Conservation (phyloP, 768 basidiomycete species). For the Boletus barrowsii region DNA sequence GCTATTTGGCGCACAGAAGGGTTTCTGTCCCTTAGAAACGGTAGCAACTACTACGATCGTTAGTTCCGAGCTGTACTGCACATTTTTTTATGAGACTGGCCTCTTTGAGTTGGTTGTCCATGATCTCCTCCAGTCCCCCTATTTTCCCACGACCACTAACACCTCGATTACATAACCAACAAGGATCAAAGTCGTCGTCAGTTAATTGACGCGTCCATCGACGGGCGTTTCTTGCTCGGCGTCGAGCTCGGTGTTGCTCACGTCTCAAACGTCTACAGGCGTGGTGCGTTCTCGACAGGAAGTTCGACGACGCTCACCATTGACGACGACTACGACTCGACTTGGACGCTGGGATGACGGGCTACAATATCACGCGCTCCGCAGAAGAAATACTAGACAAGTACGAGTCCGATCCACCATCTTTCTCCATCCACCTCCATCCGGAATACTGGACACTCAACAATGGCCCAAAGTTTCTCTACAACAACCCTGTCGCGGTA, state of each 20-base stretch:
- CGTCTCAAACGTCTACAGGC: not conserved
- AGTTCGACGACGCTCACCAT: not conserved
- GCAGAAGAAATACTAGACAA: constrained; percentile 56
- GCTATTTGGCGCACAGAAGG: constrained; percentile 87
- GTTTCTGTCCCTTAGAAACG: constrained; percentile 83
- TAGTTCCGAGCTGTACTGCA: constrained; percentile 3
- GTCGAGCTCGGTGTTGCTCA: not conserved
- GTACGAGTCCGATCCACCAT: constrained; percentile 57
- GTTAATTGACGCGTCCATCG: constrained; percentile 22
- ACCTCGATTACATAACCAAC: constrained; percentile 21
- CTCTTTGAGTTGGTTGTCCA: constrained; percentile 41
- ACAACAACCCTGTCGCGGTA: constrained; percentile 73
- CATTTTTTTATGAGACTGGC: constrained; percentile 20
- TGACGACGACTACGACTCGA: constrained; percentile 15
- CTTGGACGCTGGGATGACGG: constrained; percentile 46
- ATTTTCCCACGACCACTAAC: constrained; percentile 22
- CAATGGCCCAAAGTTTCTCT: constrained; percentile 75
- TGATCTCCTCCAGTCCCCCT: constrained; percentile 8
- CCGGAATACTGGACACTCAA: constrained; percentile 83
- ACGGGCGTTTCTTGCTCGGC: not conserved
- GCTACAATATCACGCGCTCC: constrained; percentile 72
- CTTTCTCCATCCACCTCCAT: constrained; percentile 76
- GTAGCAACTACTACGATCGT: constrained; percentile 56
- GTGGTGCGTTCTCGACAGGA: not conserved
- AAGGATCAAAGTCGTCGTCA: not conserved